These are phyloP conservation scores for Erythrophleum fordii DNA, from an alignment of 306 rosid species.

Conservation along the genomic window DNA sequence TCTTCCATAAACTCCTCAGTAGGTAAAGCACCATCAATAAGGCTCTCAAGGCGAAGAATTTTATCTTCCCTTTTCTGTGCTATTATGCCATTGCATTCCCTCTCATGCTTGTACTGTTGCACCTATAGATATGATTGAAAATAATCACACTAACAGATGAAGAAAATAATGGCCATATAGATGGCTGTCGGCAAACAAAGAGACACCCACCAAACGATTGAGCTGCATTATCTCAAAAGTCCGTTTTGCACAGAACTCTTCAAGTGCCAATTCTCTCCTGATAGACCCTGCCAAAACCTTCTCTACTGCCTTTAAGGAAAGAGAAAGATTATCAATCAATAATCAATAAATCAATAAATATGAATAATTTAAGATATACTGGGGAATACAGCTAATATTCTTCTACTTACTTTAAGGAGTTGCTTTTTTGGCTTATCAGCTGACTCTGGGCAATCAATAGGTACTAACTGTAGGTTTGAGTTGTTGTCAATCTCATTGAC, in stretches of 20 bases:
- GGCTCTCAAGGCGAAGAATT: conserved; percentile 90
- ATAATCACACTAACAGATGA: conserved; percentile 41
- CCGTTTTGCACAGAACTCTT: conserved; percentile 86
- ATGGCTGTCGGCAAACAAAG: conserved; percentile 16
- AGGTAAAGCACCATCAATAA: conserved; percentile 93
- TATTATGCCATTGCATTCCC: conserved; percentile 86
- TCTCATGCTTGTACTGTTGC: conserved; percentile 91
- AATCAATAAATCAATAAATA: background rate
- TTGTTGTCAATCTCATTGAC: conserved; percentile 51
- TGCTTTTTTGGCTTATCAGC: conserved; percentile 74
- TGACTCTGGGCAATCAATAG: conserved; percentile 65
- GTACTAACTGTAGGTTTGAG: conserved; percentile 74
- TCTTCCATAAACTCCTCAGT: conserved; percentile 87
- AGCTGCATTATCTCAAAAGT: conserved; percentile 81
- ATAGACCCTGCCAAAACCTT: conserved; percentile 96
- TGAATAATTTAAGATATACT: conserved; percentile 16
- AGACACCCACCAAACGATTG: conserved; percentile 82
- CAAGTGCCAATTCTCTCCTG: conserved; percentile 98
- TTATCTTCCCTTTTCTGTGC: conserved; percentile 95
- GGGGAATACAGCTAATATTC: conserved; percentile 38
- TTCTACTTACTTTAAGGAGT: conserved; percentile 77
- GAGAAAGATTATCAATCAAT: conserved; percentile 19
- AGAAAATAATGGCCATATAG: conserved; percentile 20
- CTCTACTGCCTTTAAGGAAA: conserved; percentile 67
- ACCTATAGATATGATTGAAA: conserved; percentile 59